A percentile compares a stretch with the other conserved stretches of the same genome.
phyloP scores from a whole-genome alignment of 2,329 filamentous ascomycete genomes.

The Coleophoma crateriformis region DNA sequence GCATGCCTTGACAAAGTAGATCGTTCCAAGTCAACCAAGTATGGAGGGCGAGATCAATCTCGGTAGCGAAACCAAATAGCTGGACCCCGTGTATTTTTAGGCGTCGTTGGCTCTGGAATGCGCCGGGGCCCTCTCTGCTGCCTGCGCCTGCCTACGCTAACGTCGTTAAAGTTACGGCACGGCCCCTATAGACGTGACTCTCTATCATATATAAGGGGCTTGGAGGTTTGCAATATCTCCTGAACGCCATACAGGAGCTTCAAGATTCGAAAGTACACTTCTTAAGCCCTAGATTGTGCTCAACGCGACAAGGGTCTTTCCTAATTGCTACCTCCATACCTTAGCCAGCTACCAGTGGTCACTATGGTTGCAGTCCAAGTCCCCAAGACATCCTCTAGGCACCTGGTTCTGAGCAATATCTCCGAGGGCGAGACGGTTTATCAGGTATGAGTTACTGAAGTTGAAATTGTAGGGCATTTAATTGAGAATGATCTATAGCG shows the following conservation, averaged over 20 bases:
- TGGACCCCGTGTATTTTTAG: too few species aligned
- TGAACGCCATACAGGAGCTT: neutral
- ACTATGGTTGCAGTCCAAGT: neutral
- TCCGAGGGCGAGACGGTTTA: constrained; percentile 24
- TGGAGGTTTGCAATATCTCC: neutral
- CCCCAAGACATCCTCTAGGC: neutral
- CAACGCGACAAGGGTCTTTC: neutral
- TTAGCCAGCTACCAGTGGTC: neutral
- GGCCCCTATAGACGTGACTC: neutral
- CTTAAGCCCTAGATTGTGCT: neutral
- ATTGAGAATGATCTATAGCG: constrained; percentile 8
- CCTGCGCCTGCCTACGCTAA: neutral
- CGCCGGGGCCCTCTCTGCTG: neutral
- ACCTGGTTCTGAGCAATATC: constrained; percentile 17
- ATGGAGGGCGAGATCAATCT: too few species aligned
- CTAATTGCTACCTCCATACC: neutral
- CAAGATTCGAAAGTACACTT: neutral
- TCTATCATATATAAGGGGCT: neutral
- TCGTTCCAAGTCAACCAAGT: too few species aligned
- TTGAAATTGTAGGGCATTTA: neutral
- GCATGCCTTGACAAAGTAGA: too few species aligned
- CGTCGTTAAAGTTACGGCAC: neutral
- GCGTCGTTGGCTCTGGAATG: too few species aligned
- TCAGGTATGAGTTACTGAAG: neutral
- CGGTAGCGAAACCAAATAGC: too few species aligned